Conservation (phyloP, 768 basidiomycete genomes). For the Podaxis mareebaensis region DNA sequence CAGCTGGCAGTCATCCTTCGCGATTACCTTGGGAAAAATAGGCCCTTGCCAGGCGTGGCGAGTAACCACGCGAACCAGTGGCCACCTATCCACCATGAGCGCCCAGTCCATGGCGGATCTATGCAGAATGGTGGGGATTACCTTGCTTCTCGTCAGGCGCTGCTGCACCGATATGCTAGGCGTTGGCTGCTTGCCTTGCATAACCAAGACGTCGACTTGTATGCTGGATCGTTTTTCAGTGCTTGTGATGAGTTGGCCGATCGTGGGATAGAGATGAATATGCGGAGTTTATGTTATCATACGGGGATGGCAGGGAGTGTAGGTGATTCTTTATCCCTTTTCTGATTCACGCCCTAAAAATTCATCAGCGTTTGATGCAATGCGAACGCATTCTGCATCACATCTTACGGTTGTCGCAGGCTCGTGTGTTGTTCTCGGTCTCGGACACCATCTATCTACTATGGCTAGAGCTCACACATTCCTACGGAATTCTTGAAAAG, state of each 20-base stretch:
- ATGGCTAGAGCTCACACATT: conserved; percentile 55
- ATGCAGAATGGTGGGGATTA: conserved; percentile 71
- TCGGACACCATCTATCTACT: conserved; percentile 54
- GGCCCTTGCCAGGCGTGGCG: conserved; percentile 62
- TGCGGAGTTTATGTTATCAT: conserved; percentile 5
- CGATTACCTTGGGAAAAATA: conserved; percentile 62
- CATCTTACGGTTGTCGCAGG: conserved; percentile 47
- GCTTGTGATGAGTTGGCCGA: conserved; percentile 49
- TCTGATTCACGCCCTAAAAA: not conserved
- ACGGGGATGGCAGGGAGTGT: conserved; percentile 6
- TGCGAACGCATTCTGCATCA: conserved; percentile 51
- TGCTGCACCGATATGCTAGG: conserved; percentile 56
- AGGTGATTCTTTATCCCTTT: conserved; percentile 4
- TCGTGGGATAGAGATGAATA: conserved; percentile 2
- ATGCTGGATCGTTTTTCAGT: conserved; percentile 54
- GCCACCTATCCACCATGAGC: conserved; percentile 45
- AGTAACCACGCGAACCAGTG: conserved; percentile 47
- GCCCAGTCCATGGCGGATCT: conserved; percentile 37
- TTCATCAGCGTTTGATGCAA: conserved; percentile 10
- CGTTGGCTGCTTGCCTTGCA: conserved; percentile 75
- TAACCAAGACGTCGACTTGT: conserved; percentile 54
- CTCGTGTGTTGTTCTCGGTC: conserved; percentile 50
- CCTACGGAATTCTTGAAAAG: conserved; percentile 33
- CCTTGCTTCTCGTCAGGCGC: conserved; percentile 53
- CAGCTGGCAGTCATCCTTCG: conserved; percentile 65